Conservation (phyloP, 2,329 filamentous ascomycete species). For the Ceratocystis alfenasii region DNA sequence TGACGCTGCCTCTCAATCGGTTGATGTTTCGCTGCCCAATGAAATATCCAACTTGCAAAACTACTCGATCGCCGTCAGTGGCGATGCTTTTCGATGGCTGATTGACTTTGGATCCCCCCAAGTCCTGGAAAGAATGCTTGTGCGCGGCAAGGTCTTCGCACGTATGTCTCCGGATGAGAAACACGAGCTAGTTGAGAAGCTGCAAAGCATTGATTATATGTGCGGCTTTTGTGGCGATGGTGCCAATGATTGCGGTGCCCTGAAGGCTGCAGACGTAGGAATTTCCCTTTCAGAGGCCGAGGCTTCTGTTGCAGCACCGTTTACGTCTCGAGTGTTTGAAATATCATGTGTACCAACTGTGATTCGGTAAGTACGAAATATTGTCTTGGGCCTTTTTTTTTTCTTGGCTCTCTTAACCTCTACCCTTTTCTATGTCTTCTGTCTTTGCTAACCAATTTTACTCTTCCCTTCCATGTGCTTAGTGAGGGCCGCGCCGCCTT, state of each 20-base stretch:
- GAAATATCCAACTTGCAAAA: slow-evolving; percentile 70
- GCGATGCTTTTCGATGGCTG: slow-evolving; percentile 94
- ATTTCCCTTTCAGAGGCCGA: slow-evolving; percentile 96
- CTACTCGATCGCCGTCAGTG: slow-evolving; percentile 79
- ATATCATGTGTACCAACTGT: slow-evolving; percentile 91
- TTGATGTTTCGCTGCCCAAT: slow-evolving; percentile 74
- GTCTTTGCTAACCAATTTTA: background rate
- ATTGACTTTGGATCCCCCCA: slow-evolving; percentile 80
- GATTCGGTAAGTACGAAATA: slow-evolving; percentile 43
- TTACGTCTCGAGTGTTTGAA: slow-evolving; percentile 90
- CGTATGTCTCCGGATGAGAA: slow-evolving; percentile 99
- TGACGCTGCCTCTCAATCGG: slow-evolving; percentile 54
- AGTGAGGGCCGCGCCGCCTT: slow-evolving; percentile 78
- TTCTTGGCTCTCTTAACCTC: background rate
- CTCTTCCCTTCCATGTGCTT: background rate
- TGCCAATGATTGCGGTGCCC: slow-evolving; percentile 90
- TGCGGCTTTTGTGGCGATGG: slow-evolving; percentile 95
- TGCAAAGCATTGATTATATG: slow-evolving; percentile 92
- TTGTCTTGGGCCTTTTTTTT: background rate
- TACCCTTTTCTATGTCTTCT: background rate
- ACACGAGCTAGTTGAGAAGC: slow-evolving; percentile 90
- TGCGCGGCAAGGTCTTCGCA: slow-evolving; percentile 84
- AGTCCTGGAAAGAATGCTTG: slow-evolving; percentile 74
- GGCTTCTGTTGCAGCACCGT: slow-evolving; percentile 94
- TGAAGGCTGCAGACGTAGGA: slow-evolving; percentile 94